These are phyloP conservation scores for Pythium pectinolyticum DNA, from an alignment of 352 stramenopile species.

Conservation along the genomic window DNA sequence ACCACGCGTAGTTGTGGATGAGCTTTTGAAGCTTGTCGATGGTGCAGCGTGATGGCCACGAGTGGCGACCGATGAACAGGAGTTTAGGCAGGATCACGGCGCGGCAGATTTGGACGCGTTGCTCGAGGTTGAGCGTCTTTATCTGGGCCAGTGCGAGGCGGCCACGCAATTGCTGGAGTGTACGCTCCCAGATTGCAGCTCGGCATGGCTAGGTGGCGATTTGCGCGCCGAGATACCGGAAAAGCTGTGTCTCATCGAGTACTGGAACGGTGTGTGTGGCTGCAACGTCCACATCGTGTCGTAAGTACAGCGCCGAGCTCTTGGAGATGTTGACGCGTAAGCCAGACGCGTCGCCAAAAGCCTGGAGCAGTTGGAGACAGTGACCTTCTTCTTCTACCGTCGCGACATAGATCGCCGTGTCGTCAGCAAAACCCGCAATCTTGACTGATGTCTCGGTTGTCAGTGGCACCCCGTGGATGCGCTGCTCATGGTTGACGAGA, in stretches of 20 bases:
- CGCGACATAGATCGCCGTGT: background rate
- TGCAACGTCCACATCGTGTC: background rate
- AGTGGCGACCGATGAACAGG: constrained; percentile 2
- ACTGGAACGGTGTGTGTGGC: no score
- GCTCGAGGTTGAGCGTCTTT: constrained; percentile 7
- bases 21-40: background rate
- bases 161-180: background rate
- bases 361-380: background rate
- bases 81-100: constrained; percentile 7
- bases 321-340: background rate
- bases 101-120: background rate
- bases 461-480: background rate
- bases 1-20: background rate
- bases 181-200: background rate
- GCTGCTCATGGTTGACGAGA: background rate
- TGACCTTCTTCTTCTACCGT: background rate
- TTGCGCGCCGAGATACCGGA: background rate
- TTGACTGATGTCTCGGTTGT: background rate
- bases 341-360: background rate
- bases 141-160: background rate
- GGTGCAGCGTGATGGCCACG: background rate
- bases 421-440: background rate
- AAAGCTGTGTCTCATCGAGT: background rate
- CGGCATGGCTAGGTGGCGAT: background rate
- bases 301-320: background rate